phyloP scores from a whole-genome alignment of 768 basidiomycete genomes.

The Boletus pseudopeckii region DNA sequence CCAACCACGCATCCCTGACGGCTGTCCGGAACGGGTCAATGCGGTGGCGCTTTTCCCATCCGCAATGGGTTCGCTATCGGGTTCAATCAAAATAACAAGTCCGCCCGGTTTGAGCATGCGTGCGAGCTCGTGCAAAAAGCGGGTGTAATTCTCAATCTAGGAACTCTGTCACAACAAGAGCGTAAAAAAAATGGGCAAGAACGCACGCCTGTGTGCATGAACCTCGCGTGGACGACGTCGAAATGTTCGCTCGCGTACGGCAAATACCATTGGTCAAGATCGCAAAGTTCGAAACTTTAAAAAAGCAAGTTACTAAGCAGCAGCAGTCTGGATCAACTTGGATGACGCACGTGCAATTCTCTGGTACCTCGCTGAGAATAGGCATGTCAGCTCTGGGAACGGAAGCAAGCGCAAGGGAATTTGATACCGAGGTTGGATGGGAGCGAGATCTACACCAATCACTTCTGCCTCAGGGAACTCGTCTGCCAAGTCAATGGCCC shows the following conservation, averaged over 20 bases:
- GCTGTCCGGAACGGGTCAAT: slow-evolving; percentile 30
- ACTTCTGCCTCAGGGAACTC: slow-evolving; percentile 67
- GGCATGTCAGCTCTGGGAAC: slow-evolving; percentile 12
- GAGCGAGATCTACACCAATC: slow-evolving; percentile 68
- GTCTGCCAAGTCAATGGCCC: slow-evolving; percentile 73
- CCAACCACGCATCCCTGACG: slow-evolving; percentile 54
- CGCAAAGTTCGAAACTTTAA: slow-evolving; percentile 66
- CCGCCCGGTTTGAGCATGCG: slow-evolving; percentile 71
- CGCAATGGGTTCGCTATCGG: slow-evolving; percentile 50
- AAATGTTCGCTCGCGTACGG: slow-evolving; percentile 64
- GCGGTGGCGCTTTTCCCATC: slow-evolving; percentile 42
- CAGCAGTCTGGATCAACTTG: not conserved
- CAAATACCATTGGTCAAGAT: slow-evolving; percentile 55
- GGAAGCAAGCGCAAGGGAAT: not conserved
- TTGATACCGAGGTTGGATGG: slow-evolving; percentile 64
- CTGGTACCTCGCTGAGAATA: slow-evolving; percentile 53
- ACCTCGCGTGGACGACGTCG: slow-evolving; percentile 68
- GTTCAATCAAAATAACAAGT: slow-evolving; percentile 63
- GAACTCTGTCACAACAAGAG: slow-evolving; percentile 6
- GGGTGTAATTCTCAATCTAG: slow-evolving; percentile 62
- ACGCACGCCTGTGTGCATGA: slow-evolving; percentile 56
- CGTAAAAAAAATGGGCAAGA: not conserved
- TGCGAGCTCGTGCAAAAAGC: slow-evolving; percentile 56
- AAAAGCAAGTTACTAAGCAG: slow-evolving; percentile 1
- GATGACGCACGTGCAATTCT: slow-evolving; percentile 66